A percentile compares a stretch with the other conserved stretches of the same genome.
phyloP scores from a whole-genome alignment of 331 rosid species.

The Ulmus americana region DNA sequence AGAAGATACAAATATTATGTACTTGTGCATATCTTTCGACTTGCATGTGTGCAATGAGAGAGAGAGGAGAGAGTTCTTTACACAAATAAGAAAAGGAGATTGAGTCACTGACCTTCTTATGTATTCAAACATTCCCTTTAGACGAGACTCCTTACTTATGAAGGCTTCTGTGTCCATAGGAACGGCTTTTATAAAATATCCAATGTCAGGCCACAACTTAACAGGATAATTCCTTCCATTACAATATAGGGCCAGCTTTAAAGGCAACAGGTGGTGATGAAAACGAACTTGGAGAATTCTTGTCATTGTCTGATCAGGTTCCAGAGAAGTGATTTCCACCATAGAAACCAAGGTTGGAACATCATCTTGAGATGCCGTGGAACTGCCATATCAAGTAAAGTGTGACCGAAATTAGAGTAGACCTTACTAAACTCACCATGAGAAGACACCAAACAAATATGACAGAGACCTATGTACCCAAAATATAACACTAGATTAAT shows the following conservation, averaged over 20 bases:
- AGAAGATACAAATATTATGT: background rate
- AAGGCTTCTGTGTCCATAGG: constrained; percentile 55
- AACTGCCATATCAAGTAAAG: constrained; percentile 46
- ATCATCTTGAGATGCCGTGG: constrained; percentile 34
- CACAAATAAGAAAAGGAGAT: background rate
- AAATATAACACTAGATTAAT: background rate
- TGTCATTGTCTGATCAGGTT: constrained; percentile 58
- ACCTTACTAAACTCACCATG: constrained; percentile 1
- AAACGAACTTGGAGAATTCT: constrained; percentile 65
- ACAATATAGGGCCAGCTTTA: constrained; percentile 68
- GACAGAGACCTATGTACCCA: background rate
- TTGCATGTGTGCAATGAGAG: background rate
- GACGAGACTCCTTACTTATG: constrained; percentile 59
- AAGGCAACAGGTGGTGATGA: constrained; percentile 91
- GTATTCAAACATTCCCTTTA: constrained; percentile 94
- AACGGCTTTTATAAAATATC: constrained; percentile 74
- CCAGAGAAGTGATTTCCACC: constrained; percentile 70
- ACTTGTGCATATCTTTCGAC: background rate
- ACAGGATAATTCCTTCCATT: constrained; percentile 61
- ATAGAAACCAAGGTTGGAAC: constrained; percentile 42
- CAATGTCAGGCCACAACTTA: constrained; percentile 83
- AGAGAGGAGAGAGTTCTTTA: background rate
- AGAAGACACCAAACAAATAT: background rate
- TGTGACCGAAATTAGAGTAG: constrained; percentile 1
- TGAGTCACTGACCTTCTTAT: constrained; percentile 57